These are phyloP conservation scores for Punica granatum DNA, from an alignment of 345 rosid species.

Conservation along the genomic window DNA sequence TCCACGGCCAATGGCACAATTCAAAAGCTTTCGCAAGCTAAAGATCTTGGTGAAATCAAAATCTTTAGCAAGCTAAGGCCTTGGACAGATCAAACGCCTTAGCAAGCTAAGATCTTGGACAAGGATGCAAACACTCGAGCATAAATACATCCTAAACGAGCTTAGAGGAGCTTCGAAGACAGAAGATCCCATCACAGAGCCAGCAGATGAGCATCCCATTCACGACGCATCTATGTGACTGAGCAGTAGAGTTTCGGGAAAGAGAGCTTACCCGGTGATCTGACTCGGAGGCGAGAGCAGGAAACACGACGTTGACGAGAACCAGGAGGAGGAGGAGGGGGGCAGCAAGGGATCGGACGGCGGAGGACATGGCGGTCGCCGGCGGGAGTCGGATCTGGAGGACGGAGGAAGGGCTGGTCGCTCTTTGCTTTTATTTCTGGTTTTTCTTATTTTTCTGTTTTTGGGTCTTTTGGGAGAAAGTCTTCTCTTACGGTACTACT, in stretches of 20 bases:
- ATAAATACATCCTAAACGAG: not conserved
- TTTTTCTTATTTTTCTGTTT: not conserved
- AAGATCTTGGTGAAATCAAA: too few relatives aligned
- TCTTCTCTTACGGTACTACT: too few relatives aligned
- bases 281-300: conserved; percentile 62
- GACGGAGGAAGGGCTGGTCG: not conserved
- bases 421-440: not conserved
- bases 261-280: conserved; percentile 73
- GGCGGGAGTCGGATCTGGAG: conserved; percentile 43
- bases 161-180: not conserved
- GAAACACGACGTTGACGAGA: conserved; percentile 25
- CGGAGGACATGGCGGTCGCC: conserved; percentile 51
- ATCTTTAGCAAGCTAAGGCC: too few relatives aligned
- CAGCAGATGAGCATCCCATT: not conserved
- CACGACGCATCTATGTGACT: conserved; percentile 18
- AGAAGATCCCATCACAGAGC: not conserved
- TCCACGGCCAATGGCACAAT: not conserved
- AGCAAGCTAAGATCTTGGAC: not conserved
- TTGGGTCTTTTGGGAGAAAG: not conserved
- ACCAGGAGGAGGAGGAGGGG: conserved; percentile 19
- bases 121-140: not conserved
- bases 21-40: too few relatives aligned
- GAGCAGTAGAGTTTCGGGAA: not conserved
- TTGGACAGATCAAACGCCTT: too few relatives aligned
- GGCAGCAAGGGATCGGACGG: conserved; percentile 27